Percentiles rank a stretch among this genome's conserved stretches.
phyloP scores from a whole-genome alignment of 768 basidiomycete species.

The Lactarius quietus region DNA sequence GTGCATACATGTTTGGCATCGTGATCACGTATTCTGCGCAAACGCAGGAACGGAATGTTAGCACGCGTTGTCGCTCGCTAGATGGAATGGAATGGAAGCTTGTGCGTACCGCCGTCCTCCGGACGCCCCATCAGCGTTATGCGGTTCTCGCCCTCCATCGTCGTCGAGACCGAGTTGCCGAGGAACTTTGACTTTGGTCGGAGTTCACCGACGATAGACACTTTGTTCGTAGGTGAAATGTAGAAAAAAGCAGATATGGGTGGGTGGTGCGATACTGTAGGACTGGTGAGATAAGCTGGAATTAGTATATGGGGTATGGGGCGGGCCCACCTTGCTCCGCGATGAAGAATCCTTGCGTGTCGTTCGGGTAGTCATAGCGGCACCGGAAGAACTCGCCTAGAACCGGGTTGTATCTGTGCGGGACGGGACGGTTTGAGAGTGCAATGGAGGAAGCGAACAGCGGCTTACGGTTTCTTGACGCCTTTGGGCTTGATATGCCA shows the following conservation, averaged over 20 bases:
- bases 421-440: neutral
- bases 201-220: constrained; percentile 88
- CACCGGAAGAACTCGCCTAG: constrained; percentile 99
- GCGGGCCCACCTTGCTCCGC: constrained; percentile 78
- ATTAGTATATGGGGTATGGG: neutral
- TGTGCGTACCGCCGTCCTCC: constrained; percentile 68
- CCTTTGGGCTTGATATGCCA: constrained; percentile 99
- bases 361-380: constrained; percentile 87
- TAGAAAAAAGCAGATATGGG: constrained; percentile 96
- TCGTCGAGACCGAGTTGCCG: constrained; percentile 94
- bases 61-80: too few relatives aligned
- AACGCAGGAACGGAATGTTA: neutral
- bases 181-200: constrained; percentile 95
- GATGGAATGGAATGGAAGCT: too few relatives aligned
- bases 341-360: constrained; percentile 92
- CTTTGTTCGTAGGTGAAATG: constrained; percentile 83
- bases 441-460: constrained; percentile 8
- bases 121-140: constrained; percentile 78
- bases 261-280: constrained; percentile 87
- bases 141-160: constrained; percentile 95
- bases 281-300: neutral
- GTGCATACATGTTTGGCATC: constrained; percentile 98
- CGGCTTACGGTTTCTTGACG: constrained; percentile 93
- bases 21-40: constrained; percentile 73
- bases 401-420: constrained; percentile 79